These are phyloP conservation scores for Closterium sp. DNA, from an alignment of 139 green algal genomes.

Conservation along the genomic window DNA sequence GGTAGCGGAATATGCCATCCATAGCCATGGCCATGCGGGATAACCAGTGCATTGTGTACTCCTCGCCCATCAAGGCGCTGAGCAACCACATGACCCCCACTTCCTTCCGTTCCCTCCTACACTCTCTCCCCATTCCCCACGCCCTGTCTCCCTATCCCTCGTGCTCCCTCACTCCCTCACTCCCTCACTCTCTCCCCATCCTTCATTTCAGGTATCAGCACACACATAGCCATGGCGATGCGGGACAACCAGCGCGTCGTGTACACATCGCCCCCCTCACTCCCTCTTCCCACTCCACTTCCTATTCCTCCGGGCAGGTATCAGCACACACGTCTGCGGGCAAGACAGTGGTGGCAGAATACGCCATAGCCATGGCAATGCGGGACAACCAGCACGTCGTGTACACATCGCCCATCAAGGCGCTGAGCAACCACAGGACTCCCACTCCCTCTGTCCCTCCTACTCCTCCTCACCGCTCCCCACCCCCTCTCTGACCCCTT, in stretches of 20 bases:
- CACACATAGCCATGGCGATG: too few species aligned
- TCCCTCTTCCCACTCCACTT: neutral
- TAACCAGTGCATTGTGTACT: conserved; percentile 70
- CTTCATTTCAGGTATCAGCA: too few species aligned
- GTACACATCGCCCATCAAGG: conserved; percentile 84
- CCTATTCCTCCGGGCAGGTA: conserved; percentile 52
- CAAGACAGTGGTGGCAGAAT: conserved; percentile 78
- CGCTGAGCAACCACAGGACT: too few species aligned
- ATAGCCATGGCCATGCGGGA: too few species aligned
- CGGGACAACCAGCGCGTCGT: conserved; percentile 59
- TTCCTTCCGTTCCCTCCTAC: too few species aligned
- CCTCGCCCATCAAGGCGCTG: conserved; percentile 81
- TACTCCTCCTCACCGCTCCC: too few species aligned
- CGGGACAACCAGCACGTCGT: conserved; percentile 59
- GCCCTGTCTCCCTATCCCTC: too few species aligned
- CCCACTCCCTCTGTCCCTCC: too few species aligned
- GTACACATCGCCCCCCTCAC: conserved; percentile 81
- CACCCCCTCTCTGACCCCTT: too few species aligned
- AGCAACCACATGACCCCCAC: conserved; percentile 42
- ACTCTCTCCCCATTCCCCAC: too few species aligned
- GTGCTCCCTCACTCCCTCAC: too few species aligned
- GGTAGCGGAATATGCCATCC: conserved; percentile 72
- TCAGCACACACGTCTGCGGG: conserved; percentile 73
- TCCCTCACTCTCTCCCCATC: too few species aligned
- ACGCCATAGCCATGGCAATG: conserved; percentile 47